These are phyloP conservation scores for Paralagenidium karlingii DNA, from an alignment of 352 stramenopile species.

Conservation along the genomic window DNA sequence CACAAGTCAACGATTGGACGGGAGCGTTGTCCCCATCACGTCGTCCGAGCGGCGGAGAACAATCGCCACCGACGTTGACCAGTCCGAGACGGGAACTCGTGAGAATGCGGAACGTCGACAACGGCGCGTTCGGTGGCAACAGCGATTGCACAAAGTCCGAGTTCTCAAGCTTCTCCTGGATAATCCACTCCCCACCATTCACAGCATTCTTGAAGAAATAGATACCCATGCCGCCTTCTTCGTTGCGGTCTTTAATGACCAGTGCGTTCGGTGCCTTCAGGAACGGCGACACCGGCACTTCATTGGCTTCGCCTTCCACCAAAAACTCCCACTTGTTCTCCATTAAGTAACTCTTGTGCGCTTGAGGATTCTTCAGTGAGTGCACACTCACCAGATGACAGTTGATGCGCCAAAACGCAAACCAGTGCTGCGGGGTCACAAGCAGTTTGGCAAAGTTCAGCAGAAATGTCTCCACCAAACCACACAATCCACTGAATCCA, in stretches of 20 bases:
- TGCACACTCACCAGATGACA: constrained; percentile 91
- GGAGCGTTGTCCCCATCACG: constrained; percentile 18
- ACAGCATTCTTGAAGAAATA: constrained; percentile 96
- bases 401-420: constrained; percentile 96
- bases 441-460: constrained; percentile 77
- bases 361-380: constrained; percentile 84
- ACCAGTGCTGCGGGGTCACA: constrained; percentile 92
- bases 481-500: constrained; percentile 24
- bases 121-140: constrained; percentile 86
- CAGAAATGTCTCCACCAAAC: constrained; percentile 86
- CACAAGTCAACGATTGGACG: constrained; percentile 72
- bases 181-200: constrained; percentile 90
- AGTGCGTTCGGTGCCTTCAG: constrained; percentile 82
- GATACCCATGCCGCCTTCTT: constrained; percentile 96
- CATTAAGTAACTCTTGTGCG: constrained; percentile 84
- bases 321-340: constrained; percentile 99
- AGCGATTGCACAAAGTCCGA: constrained; percentile 84
- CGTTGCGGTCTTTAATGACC: constrained; percentile 96
- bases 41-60: constrained; percentile 26
- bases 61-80: too few species aligned
- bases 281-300: constrained; percentile 91
- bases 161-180: constrained; percentile 95
- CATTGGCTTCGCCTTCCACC: constrained; percentile 77
- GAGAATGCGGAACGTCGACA: constrained; percentile 98
- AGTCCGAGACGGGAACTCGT: constrained; percentile 82